Conservation (phyloP, 331 rosid species). For the Malus hybrid region DNA sequence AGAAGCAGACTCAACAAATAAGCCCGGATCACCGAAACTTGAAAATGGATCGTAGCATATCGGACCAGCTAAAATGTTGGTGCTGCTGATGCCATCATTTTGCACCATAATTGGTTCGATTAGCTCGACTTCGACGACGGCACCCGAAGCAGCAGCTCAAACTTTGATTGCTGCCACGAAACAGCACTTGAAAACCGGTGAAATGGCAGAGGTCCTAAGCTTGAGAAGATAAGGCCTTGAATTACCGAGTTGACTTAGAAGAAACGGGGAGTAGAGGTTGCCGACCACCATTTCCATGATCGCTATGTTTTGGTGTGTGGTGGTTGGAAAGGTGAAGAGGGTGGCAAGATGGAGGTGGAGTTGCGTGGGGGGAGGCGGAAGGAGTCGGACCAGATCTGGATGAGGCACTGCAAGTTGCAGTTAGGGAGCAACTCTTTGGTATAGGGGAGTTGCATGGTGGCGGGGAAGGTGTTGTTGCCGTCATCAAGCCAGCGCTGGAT, state of each 20-base stretch:
- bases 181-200: conserved; percentile 16
- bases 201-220: background rate
- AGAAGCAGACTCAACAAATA: conserved; percentile 40
- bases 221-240: conserved; percentile 19
- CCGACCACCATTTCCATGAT: conserved; percentile 30
- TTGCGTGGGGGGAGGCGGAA: conserved; percentile 20
- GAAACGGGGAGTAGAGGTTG: conserved; percentile 3
- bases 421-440: conserved; percentile 76
- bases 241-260: conserved; percentile 5
- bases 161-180: conserved; percentile 9
- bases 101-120: conserved; percentile 31
- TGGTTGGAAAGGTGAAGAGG: background rate
- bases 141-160: conserved; percentile 28
- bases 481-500: conserved; percentile 93
- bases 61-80: conserved; percentile 67
- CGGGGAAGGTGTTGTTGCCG: conserved; percentile 96
- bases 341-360: conserved; percentile 30
- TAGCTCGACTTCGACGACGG: conserved; percentile 27
- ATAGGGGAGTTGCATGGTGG: conserved; percentile 86
- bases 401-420: conserved; percentile 70
- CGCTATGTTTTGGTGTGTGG: background rate
- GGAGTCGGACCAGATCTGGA: conserved; percentile 93
- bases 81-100: conserved; percentile 25
- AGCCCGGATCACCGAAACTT: conserved; percentile 19
- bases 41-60: conserved; percentile 59